Percentiles rank a stretch among this genome's conserved stretches.
These are phyloP conservation scores for Magnolia sinica DNA, from an alignment of 164 flowering plant species.

Conservation along the genomic window DNA sequence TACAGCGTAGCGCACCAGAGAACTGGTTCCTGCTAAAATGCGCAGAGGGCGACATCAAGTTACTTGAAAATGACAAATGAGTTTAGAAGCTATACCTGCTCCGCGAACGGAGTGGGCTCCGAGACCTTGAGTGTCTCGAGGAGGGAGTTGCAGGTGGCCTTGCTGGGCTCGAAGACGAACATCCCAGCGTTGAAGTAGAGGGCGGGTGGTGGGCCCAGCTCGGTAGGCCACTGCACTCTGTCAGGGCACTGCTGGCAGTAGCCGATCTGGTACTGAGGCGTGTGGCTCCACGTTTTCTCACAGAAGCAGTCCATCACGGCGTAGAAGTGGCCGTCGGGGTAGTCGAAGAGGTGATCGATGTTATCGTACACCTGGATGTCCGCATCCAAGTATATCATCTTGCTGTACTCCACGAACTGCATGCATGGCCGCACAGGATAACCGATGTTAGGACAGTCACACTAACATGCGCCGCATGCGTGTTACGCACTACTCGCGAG, in stretches of 20 bases:
- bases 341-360: constrained; percentile 72
- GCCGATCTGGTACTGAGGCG: constrained; percentile 66
- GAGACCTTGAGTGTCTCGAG: constrained; percentile 37
- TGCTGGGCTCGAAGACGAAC: constrained; percentile 58
- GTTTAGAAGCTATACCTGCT: constrained; percentile 45
- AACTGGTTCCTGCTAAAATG: too few species aligned
- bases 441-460: too few species aligned
- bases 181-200: constrained; percentile 80
- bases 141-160: constrained; percentile 45
- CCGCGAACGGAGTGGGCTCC: constrained; percentile 62
- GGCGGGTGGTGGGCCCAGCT: constrained; percentile 44
- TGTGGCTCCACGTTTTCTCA: constrained; percentile 61
- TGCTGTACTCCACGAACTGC: constrained; percentile 74
- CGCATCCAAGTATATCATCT: constrained; percentile 79
- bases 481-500: too few species aligned
- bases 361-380: constrained; percentile 74
- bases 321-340: constrained; percentile 48
- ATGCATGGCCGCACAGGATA: not conserved
- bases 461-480: too few species aligned
- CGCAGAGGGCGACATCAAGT: too few species aligned
- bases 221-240: constrained; percentile 48
- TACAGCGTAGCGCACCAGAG: too few species aligned
- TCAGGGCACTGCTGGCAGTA: constrained; percentile 79
- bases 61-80: too few species aligned
- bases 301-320: constrained; percentile 82